Percentiles rank a stretch among this genome's conserved stretches.
These are phyloP conservation scores for Populus trichocarpa DNA, from an alignment of 441 rosid genomes.

Conservation along the genomic window DNA sequence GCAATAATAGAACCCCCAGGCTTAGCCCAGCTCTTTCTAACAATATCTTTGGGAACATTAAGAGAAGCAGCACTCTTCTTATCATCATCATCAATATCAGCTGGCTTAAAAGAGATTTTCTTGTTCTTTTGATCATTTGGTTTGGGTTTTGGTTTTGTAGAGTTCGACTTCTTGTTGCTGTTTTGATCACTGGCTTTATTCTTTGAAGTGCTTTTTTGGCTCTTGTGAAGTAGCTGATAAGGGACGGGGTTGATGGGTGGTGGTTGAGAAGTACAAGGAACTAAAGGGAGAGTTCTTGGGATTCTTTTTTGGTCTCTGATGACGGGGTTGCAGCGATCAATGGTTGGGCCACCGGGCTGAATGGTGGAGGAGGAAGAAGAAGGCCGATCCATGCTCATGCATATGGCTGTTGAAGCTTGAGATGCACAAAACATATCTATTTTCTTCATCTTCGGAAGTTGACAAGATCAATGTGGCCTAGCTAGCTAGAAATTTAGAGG, in stretches of 20 bases:
- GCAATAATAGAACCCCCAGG: conserved; percentile 37
- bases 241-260: conserved; percentile 55
- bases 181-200: conserved; percentile 16
- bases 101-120: conserved; percentile 21
- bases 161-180: conserved; percentile 13
- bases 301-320: conserved; percentile 70
- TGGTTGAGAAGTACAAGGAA: conserved; percentile 49
- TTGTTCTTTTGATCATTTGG: conserved; percentile 21
- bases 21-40: conserved; percentile 30
- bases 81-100: neutral
- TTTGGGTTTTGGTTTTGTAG: conserved; percentile 4
- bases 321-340: conserved; percentile 91
- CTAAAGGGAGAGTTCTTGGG: conserved; percentile 44
- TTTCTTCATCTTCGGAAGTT: conserved; percentile 35
- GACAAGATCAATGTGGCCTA: conserved; percentile 1
- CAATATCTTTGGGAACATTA: conserved; percentile 1
- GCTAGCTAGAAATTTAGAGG: conserved; percentile 27
- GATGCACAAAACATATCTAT: conserved; percentile 67
- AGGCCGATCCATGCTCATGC: conserved; percentile 55
- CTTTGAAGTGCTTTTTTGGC: conserved; percentile 24
- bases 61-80: conserved; percentile 19
- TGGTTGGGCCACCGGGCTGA: conserved; percentile 69
- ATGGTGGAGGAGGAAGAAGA: conserved; percentile 28
- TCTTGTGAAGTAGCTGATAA: conserved; percentile 41
- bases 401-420: conserved; percentile 73